Evolutionary conservation across 2,329 filamentous ascomycete species (phyloP), one percentile per base, ranked within the genome.

Genomic region (Ascochyta viciae-villosae): DNA sequence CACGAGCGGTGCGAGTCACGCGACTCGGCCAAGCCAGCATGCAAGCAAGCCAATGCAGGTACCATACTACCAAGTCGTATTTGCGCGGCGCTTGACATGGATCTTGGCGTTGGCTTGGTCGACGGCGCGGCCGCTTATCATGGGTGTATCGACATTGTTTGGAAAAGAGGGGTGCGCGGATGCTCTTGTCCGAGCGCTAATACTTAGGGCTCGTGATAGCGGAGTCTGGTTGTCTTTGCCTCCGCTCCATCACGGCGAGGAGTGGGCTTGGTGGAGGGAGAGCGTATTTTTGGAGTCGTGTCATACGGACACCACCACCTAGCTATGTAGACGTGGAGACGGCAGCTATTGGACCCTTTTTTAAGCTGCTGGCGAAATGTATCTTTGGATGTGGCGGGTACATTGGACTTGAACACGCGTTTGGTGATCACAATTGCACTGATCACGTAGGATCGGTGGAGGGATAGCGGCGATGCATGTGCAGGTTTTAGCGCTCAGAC

Each of bases 151-250:
- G 19, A 19, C 19, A 19, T 19, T 19, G 19, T 19, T 19, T 34
- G 31, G 13, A 13, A 15, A 16, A 7, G 13, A 15, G 8, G 29
- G 12, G 29, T 31, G 29, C 29, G 29, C 29, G 29, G 29, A 31
- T 31, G 29, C 10, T 13, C 29, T 31, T 13, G 38, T 26, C 49
- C 24, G 38, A 42, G 38, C 44, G 10, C 12, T 2, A 48, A 48
- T 43, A 44, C 33, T 39, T n/a, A 15, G 33, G 16, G 19, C 52
- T 55, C 52, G 52, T 50, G 40, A 41, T 50, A 31, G 46, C 35
- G 46, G 52, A 45, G 46, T 37, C 29, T 31, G 29, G 27, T 4
- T 5, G 29, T 10, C 12, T 31, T 31, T 27, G 22, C 23, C 22
- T 46, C 15, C n/a, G 6, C 12, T n/a, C 41, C 42, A 31, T 19